Percentiles rank a stretch among this genome's conserved stretches.
Conservation (phyloP, 164 flowering plant species). For the Magnolia kwangsiensis region DNA sequence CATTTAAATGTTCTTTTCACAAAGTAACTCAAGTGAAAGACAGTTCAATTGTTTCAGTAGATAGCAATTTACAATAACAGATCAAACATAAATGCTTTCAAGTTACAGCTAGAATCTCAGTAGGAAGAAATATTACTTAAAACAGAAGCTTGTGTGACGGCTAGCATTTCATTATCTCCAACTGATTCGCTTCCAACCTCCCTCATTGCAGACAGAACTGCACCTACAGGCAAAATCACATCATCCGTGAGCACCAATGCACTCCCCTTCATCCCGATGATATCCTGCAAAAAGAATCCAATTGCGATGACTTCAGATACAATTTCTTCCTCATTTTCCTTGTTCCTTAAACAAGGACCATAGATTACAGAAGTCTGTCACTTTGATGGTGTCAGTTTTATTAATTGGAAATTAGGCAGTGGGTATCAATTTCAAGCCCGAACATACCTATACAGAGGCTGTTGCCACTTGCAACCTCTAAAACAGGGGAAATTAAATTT, state of each 20-base stretch:
- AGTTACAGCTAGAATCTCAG: not conserved
- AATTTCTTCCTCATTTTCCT: not conserved
- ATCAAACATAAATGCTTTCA: not conserved
- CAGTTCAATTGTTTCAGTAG: too few relatives aligned
- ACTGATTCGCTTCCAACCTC: slow-evolving; percentile 30
- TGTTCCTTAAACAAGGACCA: too few relatives aligned
- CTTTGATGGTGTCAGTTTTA: too few relatives aligned
- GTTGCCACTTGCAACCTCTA: too few relatives aligned
- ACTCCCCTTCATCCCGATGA: slow-evolving; percentile 18
- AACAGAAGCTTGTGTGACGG: slow-evolving; percentile 59
- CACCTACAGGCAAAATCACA: slow-evolving; percentile 28
- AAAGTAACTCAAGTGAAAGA: too few relatives aligned
- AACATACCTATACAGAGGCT: too few relatives aligned
- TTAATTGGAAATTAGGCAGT: too few relatives aligned
- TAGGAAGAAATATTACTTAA: slow-evolving; percentile 28
- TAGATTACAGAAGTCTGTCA: too few relatives aligned
- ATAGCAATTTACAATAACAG: too few relatives aligned
- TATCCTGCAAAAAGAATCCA: slow-evolving; percentile 28
- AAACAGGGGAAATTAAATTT: too few relatives aligned
- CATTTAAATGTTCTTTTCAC: too few relatives aligned
- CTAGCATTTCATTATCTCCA: slow-evolving; percentile 38
- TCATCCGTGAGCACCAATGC: slow-evolving; percentile 46
- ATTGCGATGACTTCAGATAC: not conserved
- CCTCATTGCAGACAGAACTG: slow-evolving; percentile 30
- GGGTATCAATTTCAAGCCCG: too few relatives aligned